Evolutionary conservation across 139 green algal species (phyloP), one percentile per base, ranked within the genome.

Genomic region (Chlorella ohadii): DNA sequence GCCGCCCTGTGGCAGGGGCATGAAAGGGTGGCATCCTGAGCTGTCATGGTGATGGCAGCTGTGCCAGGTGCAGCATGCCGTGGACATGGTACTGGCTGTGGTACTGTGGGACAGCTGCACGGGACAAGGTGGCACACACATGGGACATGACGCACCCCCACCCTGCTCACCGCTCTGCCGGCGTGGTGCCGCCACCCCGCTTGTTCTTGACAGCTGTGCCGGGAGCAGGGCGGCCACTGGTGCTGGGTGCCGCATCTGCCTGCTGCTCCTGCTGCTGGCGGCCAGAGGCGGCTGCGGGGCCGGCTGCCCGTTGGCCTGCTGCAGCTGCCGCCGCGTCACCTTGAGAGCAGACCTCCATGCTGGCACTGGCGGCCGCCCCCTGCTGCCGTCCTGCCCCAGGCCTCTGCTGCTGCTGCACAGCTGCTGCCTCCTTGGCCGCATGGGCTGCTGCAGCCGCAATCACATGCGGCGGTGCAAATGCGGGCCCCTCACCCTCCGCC

Each of bases 381-480:
- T 57, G 70, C 33, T 28, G 55, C 15, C 64, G 22, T 64, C 36
- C 51, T 56, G 9, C 16, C 41, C 70, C 81, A 25, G 78, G 61
- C 70, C 72, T 75, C 65, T 89, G 75, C 70, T 33, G 75, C 70
- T 33, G 84, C 70, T 41, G 64, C 51, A 56, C 36, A 31, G 72
- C 77, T 15, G 65, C 82, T 25, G 77, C 84, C 1, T 87, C 88
- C 36, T 90, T 85, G 2, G 38, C 59, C 3, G 92, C 91, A 11
- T 86, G 83, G 3, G 78, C 72, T 0, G 90, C 91, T 55, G 91
- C 91, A 15, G 91, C 92, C 3, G 89, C 90, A 27, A 94, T 83
- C 0, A 92, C 74, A 23, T 92, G 79, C 0, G 83, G 89, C 25
- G 85, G 77, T 0, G 88, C 88, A 85, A 94, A 93, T 0, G 90